Conservation (phyloP, 2,329 filamentous ascomycete genomes). For the Penicillium sp. region DNA sequence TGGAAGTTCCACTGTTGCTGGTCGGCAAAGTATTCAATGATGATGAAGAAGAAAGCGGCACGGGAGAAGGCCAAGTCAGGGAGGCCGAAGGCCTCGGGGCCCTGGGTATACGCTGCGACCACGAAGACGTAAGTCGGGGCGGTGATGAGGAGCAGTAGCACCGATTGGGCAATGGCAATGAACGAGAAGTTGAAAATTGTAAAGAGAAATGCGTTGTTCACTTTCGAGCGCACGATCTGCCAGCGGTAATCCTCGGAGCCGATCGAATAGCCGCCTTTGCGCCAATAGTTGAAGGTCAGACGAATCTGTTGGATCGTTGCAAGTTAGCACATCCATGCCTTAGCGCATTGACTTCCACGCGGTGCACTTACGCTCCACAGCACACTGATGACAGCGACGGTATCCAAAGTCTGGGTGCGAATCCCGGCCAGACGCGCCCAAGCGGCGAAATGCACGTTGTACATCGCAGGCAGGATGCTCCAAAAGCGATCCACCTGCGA, state of each 20-base stretch:
- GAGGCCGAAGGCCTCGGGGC: conserved; percentile 52
- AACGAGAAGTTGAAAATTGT: conserved; percentile 86
- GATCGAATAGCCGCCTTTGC: conserved; percentile 83
- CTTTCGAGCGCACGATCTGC: conserved; percentile 67
- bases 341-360: neutral
- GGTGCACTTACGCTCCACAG: conserved; percentile 71
- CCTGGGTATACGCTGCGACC: conserved; percentile 64
- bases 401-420: conserved; percentile 67
- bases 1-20: conserved; percentile 93
- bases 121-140: conserved; percentile 82
- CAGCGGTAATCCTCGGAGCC: conserved; percentile 96
- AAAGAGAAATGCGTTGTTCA: conserved; percentile 71
- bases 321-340: conserved; percentile 4
- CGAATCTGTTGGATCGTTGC: conserved; percentile 55
- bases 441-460: conserved; percentile 77
- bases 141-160: conserved; percentile 75
- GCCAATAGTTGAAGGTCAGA: conserved; percentile 94
- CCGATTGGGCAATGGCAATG: conserved; percentile 77
- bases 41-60: conserved; percentile 55
- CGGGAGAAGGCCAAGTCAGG: conserved; percentile 60
- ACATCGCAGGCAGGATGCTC: conserved; percentile 84
- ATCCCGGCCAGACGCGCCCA: conserved; percentile 77
- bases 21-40: conserved; percentile 78
- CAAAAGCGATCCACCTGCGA: conserved; percentile 94
- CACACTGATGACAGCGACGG: conserved; percentile 65